Conservation (phyloP, 768 basidiomycete species). For the Candolleomyces aberdarensis region DNA sequence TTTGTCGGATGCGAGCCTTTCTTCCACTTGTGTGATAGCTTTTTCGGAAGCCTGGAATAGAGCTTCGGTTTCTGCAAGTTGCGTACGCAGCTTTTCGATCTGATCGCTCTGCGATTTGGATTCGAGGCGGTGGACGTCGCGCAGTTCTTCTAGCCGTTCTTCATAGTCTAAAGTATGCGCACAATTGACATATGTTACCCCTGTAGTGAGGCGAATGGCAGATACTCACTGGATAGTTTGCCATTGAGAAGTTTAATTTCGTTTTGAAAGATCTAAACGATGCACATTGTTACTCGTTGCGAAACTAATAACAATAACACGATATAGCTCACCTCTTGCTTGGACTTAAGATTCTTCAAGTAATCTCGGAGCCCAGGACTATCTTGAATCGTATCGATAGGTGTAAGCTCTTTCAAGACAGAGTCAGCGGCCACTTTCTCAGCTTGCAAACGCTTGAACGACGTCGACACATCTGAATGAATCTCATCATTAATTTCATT, state of each 20-base stretch:
- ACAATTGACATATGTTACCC: background rate
- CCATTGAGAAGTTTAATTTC: conserved; percentile 74
- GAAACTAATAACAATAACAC: background rate
- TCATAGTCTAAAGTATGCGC: conserved; percentile 64
- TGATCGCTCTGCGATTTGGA: conserved; percentile 74
- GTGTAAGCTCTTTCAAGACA: conserved; percentile 67
- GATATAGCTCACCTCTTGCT: conserved; percentile 56
- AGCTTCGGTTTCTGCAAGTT: conserved; percentile 68
- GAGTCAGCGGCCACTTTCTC: conserved; percentile 69
- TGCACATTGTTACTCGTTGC: background rate
- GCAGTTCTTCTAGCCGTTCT: conserved; percentile 77
- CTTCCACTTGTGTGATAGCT: conserved; percentile 46
- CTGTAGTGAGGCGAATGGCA: background rate
- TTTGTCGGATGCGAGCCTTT: conserved; percentile 46
- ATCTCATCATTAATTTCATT: too few species aligned
- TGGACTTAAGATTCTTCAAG: conserved; percentile 61
- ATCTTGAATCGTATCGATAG: conserved; percentile 65
- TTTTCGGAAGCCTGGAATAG: conserved; percentile 58
- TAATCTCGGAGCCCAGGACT: conserved; percentile 68
- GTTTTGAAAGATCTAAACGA: conserved; percentile 58
- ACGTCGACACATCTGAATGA: conserved; percentile 65
- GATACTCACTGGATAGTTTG: conserved; percentile 67
- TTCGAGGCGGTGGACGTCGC: conserved; percentile 80
- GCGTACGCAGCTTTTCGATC: conserved; percentile 64
- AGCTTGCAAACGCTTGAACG: conserved; percentile 72